Percentiles rank a stretch among this genome's conserved stretches.
phyloP scores from a whole-genome alignment of 2,329 filamentous ascomycete species.

The Alternaria hordeiaustralica region DNA sequence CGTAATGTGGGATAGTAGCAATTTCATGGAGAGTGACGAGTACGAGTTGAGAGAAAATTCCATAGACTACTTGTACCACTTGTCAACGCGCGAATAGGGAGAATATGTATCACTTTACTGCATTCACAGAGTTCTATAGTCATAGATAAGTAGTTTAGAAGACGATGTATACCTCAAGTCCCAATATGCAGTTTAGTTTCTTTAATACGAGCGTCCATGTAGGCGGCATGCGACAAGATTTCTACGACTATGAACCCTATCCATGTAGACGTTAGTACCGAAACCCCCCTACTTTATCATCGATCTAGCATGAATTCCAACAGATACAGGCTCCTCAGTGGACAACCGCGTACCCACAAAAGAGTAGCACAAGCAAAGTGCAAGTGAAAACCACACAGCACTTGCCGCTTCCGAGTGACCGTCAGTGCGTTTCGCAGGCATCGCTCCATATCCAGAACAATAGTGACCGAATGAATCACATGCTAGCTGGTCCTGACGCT shows the following conservation, averaged over 20 bases:
- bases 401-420: neutral
- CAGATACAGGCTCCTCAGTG: neutral
- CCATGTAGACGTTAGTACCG: neutral
- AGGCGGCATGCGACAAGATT: neutral
- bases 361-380: neutral
- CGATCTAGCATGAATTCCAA: neutral
- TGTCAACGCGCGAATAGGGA: neutral
- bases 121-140: too few relatives aligned
- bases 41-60: neutral
- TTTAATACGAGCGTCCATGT: neutral
- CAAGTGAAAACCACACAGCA: neutral
- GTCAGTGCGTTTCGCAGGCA: neutral
- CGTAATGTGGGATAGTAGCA: neutral
- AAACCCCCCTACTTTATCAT: neutral
- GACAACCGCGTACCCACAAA: neutral
- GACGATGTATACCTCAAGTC: neutral
- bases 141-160: too few relatives aligned
- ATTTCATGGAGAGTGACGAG: too few relatives aligned
- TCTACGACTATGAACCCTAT: neutral
- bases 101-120: neutral
- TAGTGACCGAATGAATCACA: neutral
- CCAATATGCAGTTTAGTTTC: neutral
- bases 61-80: neutral
- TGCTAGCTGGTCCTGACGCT: neutral
- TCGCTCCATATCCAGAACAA: too few relatives aligned